Evolutionary conservation across 2,329 filamentous ascomycete species (phyloP).

Genomic region (Fusarium papillatum): DNA sequence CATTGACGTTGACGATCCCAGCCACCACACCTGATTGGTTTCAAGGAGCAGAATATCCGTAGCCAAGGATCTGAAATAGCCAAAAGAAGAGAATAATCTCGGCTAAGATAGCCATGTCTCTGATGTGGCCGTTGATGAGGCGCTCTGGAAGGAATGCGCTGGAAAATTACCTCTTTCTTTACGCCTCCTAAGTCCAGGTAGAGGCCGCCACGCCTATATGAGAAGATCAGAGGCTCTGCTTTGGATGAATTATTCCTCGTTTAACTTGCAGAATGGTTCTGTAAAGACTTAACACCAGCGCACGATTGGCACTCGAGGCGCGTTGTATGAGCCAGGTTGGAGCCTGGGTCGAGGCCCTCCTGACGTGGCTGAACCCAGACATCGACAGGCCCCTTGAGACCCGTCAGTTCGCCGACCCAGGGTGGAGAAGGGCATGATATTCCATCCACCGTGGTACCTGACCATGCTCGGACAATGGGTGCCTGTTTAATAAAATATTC

Average conservation of each 20-base stretch:
- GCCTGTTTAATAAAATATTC: not conserved
- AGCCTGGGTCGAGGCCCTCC: too few species aligned
- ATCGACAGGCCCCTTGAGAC: not conserved
- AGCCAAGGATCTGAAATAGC: not conserved
- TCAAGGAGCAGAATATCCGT: not conserved
- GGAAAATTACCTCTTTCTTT: not conserved
- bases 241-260: too few species aligned
- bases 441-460: not conserved
- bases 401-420: not conserved
- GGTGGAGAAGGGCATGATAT: too few species aligned
- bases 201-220: fast-evolving
- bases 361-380: not conserved
- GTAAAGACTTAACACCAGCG: too few species aligned
- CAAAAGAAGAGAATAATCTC: not conserved
- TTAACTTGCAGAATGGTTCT: too few species aligned
- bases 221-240: too few species aligned
- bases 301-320: too few species aligned
- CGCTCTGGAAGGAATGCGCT: not conserved
- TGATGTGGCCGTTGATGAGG: not conserved
- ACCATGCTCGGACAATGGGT: not conserved
- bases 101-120: not conserved
- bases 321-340: too few species aligned
- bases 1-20: conserved; percentile 2
- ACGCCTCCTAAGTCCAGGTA: not conserved
- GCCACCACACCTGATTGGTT: not conserved